phyloP scores from a whole-genome alignment of 306 rosid genomes.

The Abrus precatorius region DNA sequence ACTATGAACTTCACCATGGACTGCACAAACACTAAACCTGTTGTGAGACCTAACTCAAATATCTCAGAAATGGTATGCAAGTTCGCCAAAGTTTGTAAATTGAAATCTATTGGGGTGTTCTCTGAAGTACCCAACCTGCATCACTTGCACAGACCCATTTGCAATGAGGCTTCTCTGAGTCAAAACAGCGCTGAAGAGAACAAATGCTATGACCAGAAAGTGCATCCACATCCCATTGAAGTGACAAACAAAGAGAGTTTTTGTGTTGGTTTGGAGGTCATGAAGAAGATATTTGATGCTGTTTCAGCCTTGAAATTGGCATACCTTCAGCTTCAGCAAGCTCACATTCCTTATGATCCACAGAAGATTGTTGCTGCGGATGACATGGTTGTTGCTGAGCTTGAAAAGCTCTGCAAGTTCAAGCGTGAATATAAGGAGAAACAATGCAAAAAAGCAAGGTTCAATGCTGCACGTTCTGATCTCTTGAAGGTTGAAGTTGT shows the following conservation, averaged over 20 bases:
- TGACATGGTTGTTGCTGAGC: slow-evolving; percentile 67
- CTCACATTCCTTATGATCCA: slow-evolving; percentile 82
- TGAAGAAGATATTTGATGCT: slow-evolving; percentile 63
- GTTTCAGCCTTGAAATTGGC: slow-evolving; percentile 78
- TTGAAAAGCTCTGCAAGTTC: slow-evolving; percentile 73
- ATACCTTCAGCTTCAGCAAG: slow-evolving; percentile 83
- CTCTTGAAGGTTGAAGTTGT: slow-evolving; percentile 56
- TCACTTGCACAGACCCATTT: slow-evolving; percentile 50
- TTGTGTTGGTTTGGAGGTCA: slow-evolving; percentile 49
- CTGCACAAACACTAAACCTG: slow-evolving; percentile 55
- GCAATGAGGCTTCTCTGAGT: slow-evolving; percentile 43
- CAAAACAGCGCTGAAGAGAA: slow-evolving; percentile 56
- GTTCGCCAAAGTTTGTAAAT: slow-evolving; percentile 74
- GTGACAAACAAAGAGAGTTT: slow-evolving; percentile 33
- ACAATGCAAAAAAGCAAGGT: slow-evolving; percentile 44
- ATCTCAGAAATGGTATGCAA: slow-evolving; percentile 76
- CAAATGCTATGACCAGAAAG: slow-evolving; percentile 49
- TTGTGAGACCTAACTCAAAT: slow-evolving; percentile 66
- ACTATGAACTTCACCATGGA: slow-evolving; percentile 58
- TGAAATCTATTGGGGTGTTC: slow-evolving; percentile 82
- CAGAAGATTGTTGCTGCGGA: slow-evolving; percentile 78
- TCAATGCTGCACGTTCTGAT: slow-evolving; percentile 43
- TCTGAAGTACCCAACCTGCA: slow-evolving; percentile 58
- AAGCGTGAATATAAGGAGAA: slow-evolving; percentile 64
- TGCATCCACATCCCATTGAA: slow-evolving; percentile 62